These are phyloP conservation scores for Aspergillus carbonarius DNA, from an alignment of 2,329 filamentous ascomycete species.

Conservation along the genomic window DNA sequence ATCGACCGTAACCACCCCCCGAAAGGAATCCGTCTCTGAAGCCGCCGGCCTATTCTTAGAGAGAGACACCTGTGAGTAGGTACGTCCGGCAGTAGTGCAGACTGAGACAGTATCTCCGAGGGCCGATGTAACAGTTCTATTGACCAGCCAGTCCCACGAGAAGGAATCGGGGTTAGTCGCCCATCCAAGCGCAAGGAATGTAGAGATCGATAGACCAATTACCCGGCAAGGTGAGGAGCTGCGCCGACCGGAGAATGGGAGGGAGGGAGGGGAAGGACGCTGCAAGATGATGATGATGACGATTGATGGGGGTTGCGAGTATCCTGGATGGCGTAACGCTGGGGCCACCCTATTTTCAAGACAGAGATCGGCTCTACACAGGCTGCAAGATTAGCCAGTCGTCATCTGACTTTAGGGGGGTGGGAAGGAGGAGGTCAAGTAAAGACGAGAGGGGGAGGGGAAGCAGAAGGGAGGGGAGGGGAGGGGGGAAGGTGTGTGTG, in stretches of 20 bases:
- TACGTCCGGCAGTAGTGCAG: background rate
- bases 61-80: background rate
- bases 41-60: slow-evolving; percentile 1
- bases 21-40: background rate
- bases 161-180: slow-evolving; percentile 6
- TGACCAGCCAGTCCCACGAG: background rate
- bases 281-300: slow-evolving; percentile 16
- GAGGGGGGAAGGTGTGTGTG: slow-evolving; percentile 10
- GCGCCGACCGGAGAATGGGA: slow-evolving; percentile 16
- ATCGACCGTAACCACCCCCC: background rate
- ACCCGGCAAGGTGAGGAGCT: slow-evolving; percentile 12
- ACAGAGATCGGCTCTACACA: slow-evolving; percentile 16
- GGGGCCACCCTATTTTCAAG: slow-evolving; percentile 13
- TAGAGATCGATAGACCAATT: slow-evolving; percentile 8
- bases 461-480: background rate
- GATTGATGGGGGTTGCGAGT: slow-evolving; percentile 2
- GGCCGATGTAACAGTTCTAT: slow-evolving; percentile 5
- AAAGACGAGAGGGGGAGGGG: slow-evolving; percentile 2
- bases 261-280: slow-evolving; percentile 6
- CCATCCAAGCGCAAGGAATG: slow-evolving; percentile 15
- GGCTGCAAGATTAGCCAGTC: slow-evolving; percentile 20
- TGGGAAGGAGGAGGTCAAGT: slow-evolving; percentile 3
- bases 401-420: slow-evolving; percentile 19
- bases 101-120: slow-evolving; percentile 6
- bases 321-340: slow-evolving; percentile 15